Conservation (phyloP, 768 basidiomycete genomes). For the Boletellus emodensis region DNA sequence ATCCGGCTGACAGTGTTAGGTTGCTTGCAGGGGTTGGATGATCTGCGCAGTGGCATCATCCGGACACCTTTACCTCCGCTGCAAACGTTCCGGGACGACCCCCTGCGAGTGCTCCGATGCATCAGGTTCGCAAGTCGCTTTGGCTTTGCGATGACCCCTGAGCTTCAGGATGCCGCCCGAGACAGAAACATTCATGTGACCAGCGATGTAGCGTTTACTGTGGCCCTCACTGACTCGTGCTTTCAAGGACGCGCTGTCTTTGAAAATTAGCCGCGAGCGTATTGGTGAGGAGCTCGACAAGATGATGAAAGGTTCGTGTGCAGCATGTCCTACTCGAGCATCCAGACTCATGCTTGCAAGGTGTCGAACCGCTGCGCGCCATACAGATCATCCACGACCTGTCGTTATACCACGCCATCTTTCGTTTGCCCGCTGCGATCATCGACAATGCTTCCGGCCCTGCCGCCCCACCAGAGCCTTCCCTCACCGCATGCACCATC, state of each 20-base stretch:
- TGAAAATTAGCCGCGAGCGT: constrained; percentile 87
- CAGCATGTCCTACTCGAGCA: not conserved
- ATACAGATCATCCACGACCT: constrained; percentile 73
- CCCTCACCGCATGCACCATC: constrained; percentile 55
- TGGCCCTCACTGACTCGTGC: not conserved
- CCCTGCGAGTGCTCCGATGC: constrained; percentile 86
- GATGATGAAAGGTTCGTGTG: constrained; percentile 77
- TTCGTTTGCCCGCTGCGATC: constrained; percentile 50
- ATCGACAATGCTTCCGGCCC: constrained; percentile 42
- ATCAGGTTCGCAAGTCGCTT: constrained; percentile 90
- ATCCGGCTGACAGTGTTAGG: constrained; percentile 9
- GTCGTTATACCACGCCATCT: constrained; percentile 64
- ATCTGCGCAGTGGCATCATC: constrained; percentile 72
- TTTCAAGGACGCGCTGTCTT: constrained; percentile 55
- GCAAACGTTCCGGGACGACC: constrained; percentile 93
- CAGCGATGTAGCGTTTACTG: not conserved
- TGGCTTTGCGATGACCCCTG: constrained; percentile 72
- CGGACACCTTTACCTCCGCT: constrained; percentile 84
- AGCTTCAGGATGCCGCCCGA: constrained; percentile 58
- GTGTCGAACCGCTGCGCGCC: constrained; percentile 67
- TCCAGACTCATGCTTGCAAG: constrained; percentile 37
- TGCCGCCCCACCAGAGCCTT: constrained; percentile 37
- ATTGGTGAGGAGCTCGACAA: constrained; percentile 91
- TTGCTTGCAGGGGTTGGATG: constrained; percentile 68
- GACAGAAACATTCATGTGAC: constrained; percentile 62